Percentiles rank a stretch among this genome's conserved stretches.
Evolutionary conservation across 169 alveolate species (phyloP).

Genomic region (Babesia divergens): DNA sequence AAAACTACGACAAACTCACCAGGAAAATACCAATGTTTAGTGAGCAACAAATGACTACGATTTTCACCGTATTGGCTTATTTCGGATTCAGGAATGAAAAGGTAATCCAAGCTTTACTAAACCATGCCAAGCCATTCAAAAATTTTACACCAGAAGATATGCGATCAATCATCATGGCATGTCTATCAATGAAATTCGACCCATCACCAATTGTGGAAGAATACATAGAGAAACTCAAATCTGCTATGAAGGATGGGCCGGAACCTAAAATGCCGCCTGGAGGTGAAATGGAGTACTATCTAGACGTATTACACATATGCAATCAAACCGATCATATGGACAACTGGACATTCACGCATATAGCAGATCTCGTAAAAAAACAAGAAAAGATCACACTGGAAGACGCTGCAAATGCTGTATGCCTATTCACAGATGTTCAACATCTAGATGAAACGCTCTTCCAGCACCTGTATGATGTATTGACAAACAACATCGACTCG

Average conservation of each 20-base stretch:
- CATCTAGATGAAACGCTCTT: constrained; percentile 35
- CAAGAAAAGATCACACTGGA: neutral
- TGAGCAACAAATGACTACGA: constrained; percentile 17
- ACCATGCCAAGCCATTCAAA: constrained; percentile 10
- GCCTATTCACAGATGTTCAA: constrained; percentile 1
- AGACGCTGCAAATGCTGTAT: neutral
- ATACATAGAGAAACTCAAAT: constrained; percentile 12
- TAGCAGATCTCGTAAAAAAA: constrained; percentile 7
- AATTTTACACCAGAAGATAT: constrained; percentile 5
- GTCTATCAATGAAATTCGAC: neutral
- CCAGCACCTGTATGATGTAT: constrained; percentile 5
- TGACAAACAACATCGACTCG: constrained; percentile 24
- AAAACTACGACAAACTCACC: constrained; percentile 7
- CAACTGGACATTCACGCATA: constrained; percentile 11
- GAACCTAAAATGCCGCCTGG: neutral
- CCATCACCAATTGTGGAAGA: constrained; percentile 13
- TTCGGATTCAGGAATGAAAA: constrained; percentile 19
- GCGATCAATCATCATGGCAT: neutral
- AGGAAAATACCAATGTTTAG: constrained; percentile 30
- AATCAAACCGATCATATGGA: constrained; percentile 30
- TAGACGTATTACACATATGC: constrained; percentile 22
- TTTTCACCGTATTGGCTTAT: constrained; percentile 20
- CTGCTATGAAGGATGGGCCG: neutral
- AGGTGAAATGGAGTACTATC: neutral
- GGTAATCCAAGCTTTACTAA: constrained; percentile 7